Evolutionary conservation across 2,329 filamentous ascomycete genomes (phyloP), one percentile per base, ranked within the genome.

Genomic region (Grosmannia penicillata): DNA sequence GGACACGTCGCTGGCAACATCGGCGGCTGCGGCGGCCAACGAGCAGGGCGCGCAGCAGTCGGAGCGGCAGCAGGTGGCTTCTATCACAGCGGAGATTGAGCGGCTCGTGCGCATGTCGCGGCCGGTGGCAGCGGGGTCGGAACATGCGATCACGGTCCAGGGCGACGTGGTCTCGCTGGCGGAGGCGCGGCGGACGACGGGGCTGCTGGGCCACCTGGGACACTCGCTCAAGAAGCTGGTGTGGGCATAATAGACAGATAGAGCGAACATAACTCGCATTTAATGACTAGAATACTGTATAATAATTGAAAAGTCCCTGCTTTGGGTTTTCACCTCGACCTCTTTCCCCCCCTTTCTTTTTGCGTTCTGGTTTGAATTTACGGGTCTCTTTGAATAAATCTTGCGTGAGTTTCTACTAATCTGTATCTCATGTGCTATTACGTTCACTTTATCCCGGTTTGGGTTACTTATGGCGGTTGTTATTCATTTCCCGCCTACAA

Each of bases 211-310:
- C 58, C 79, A 89, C 55, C 60, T 93, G 51, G 84, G 86, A 2
- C 86, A 96, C 63, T 82, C 80, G 42, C 68, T 96, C 50, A 95
- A 94, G 72, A 93, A 84, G 65, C 60, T 96, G 54, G 86, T 98
- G 11, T 96, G 91, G 91, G 72, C 71, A 19, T 59, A 22, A 10
- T 8, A 8, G 29, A 8, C 29, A 26, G 24, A 26, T 7, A 26
- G 24, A 26, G 24, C 24, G n/a, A 11, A 34, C 4, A 35, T 24
- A 31, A 9, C 14, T 10, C 4, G 19, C 4, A 22, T 8, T 14
- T 14, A 23, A 21, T 34, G 25, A 10, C 11, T 22, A 22, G 19
- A 17, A 26, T 27, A 27, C 17, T 21, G 8, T 15, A 33, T 17
- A 18, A 33, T 18, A 26, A 14, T 13, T 8, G 11, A 13, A 27